A percentile compares a stretch with the other conserved stretches of the same genome.
Evolutionary conservation across 805 yeast genomes (phyloP).

Genomic region (Suhomyces xylopsoci): DNA sequence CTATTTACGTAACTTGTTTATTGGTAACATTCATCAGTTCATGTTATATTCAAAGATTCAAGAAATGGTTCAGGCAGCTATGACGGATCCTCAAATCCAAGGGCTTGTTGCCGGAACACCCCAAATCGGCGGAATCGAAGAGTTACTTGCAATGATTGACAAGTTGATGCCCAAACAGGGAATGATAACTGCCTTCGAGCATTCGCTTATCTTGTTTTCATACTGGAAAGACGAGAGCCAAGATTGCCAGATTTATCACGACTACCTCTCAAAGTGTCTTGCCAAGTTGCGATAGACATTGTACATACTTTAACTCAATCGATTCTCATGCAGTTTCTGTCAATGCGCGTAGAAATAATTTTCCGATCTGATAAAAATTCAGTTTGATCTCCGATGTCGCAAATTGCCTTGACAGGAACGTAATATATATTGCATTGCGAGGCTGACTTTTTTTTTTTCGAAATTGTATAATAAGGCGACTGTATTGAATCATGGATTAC

Average conservation of each 20-base stretch:
- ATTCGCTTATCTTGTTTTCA: slow-evolving; percentile 25
- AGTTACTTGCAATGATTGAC: slow-evolving; percentile 11
- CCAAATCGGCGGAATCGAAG: not conserved
- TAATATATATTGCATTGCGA: not conserved
- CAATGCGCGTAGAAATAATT: not conserved
- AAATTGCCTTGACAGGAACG: slow-evolving; percentile 1
- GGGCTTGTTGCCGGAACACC: not conserved
- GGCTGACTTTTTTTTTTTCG: not conserved
- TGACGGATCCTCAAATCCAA: slow-evolving; percentile 8
- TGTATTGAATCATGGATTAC: not conserved
- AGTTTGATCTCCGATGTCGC: slow-evolving; percentile 5
- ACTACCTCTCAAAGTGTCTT: slow-evolving; percentile 22
- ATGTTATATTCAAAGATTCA: slow-evolving; percentile 28
- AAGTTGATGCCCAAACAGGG: slow-evolving; percentile 11
- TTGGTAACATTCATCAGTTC: slow-evolving; percentile 29
- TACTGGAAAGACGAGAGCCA: slow-evolving; percentile 36
- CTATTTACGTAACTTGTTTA: slow-evolving; percentile 30
- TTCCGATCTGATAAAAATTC: slow-evolving; percentile 4
- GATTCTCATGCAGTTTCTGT: not conserved
- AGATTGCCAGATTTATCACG: slow-evolving; percentile 31
- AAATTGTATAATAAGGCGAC: not conserved
- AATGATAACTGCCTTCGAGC: slow-evolving; percentile 21
- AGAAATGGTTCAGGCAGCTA: slow-evolving; percentile 16
- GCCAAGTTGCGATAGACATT: slow-evolving; percentile 9
- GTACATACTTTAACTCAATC: not conserved